Evolutionary conservation across 345 rosid species (phyloP).

Genomic region (Hibiscus mutabilis): DNA sequence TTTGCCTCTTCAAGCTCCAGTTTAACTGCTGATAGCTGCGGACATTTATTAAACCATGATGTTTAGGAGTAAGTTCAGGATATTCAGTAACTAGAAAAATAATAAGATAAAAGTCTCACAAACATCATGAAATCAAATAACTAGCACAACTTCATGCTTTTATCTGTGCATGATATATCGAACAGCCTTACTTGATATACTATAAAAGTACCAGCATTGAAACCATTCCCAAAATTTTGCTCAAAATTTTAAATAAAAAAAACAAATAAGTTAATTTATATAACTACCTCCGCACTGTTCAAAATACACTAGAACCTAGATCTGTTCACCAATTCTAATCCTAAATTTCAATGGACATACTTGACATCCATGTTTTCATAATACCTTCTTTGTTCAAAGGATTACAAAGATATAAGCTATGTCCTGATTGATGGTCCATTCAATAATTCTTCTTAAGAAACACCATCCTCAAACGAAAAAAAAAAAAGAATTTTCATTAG

Average conservation of each 20-base stretch:
- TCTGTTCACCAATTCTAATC: background rate
- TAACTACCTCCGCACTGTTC: background rate
- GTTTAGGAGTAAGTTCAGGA: background rate
- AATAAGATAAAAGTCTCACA: background rate
- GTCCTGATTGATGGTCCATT: background rate
- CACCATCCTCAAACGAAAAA: background rate
- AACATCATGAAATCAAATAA: background rate
- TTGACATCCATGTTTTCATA: background rate
- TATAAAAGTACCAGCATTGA: background rate
- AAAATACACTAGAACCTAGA: background rate
- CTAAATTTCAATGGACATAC: background rate
- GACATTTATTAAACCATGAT: conserved; percentile 9
- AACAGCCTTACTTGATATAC: background rate
- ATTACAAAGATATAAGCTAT: background rate
- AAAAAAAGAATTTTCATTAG: background rate
- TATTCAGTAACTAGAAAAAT: background rate
- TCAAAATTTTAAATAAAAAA: background rate
- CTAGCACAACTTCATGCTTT: background rate
- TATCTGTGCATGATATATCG: background rate
- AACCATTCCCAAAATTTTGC: background rate
- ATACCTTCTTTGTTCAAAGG: background rate
- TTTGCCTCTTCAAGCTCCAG: conserved; percentile 84
- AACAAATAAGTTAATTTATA: background rate
- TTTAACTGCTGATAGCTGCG: conserved; percentile 58
- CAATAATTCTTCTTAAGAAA: background rate